Base-by-base conservation (phyloP, 75 land plant species). In the Cupressus sempervirens region DNA sequence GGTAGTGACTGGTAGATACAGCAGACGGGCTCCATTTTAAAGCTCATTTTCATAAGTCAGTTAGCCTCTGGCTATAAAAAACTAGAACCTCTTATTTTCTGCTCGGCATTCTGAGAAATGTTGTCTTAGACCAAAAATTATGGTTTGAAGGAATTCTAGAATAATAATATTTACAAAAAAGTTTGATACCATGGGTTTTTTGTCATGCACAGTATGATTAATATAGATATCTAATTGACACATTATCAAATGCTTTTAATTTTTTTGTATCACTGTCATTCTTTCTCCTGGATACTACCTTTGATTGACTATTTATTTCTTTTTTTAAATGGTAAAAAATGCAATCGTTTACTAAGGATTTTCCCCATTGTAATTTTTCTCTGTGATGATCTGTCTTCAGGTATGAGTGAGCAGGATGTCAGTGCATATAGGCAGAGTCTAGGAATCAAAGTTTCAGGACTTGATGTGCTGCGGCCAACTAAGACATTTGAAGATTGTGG, bases 401-500 rank as follows among this genome's bases (percentile, higher is more conserved):
- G 95, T 30, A 93, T 98, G 99, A 98, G 88, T 86, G 96, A 94
- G 53, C 90, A 91, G 85, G 99, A 98, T 45, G 94, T 93, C 68
- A 81, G 88, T 29, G 90, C 93, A 18, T 94, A 96, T 58, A 84
- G 91, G 67, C 94, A 93, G 83, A 90, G 90, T 72, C 74, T 98
- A 76, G 94, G 90, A 74, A 94, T 98, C 85, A 96, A 93, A 70
- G 95, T 94, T 65, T 94, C 99, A 14, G 99, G 99, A 50, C 91
- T 96, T 90, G 99, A 98, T 92, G 97, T 96, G 20, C 93, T 94
- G 1, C 87, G 94, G 82, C 99, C 99, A 72, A 82, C 96, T 45
- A 93, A 93, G 83, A 88, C 83, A 30, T 98, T 98, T 91, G 96
- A 92, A 81, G 98, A 98, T 75, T 93, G 95, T 84, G 94, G 95